phyloP scores from a whole-genome alignment of 352 stramenopile species.

The Phytophthora foliorum region DNA sequence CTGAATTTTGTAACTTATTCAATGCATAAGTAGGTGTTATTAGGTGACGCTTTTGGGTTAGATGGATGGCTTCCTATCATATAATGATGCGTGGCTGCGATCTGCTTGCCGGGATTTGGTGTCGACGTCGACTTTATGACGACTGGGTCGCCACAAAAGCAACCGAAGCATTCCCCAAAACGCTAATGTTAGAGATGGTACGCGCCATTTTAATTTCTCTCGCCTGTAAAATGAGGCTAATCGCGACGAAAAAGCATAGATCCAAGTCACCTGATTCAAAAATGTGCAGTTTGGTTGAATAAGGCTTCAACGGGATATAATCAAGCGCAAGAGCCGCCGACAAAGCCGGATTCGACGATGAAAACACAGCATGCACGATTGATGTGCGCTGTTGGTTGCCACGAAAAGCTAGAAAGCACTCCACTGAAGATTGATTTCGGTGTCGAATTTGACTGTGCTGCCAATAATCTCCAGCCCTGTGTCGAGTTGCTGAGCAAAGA shows the following conservation, averaged over 20 bases:
- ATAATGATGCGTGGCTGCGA: too few relatives aligned
- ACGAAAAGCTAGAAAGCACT: background rate
- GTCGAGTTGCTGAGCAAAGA: background rate
- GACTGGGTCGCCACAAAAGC: background rate
- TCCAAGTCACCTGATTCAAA: background rate
- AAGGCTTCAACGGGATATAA: background rate
- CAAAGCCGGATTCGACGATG: background rate
- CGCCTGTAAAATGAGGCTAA: background rate
- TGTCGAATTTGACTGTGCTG: background rate
- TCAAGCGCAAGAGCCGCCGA: background rate
- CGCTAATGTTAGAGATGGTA: background rate
- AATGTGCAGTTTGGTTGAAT: background rate
- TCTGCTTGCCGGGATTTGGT: too few relatives aligned
- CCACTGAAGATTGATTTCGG: background rate
- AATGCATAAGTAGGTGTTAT: too few relatives aligned
- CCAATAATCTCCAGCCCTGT: background rate
- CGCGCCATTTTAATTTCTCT: background rate
- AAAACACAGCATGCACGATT: background rate
- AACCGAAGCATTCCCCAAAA: background rate
- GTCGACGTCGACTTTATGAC: too few relatives aligned
- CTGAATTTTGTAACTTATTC: too few relatives aligned
- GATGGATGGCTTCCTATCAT: too few relatives aligned
- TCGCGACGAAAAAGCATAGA: background rate
- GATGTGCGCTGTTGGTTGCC: background rate
- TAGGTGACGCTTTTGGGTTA: too few relatives aligned